phyloP scores from a whole-genome alignment of 805 yeast species.

The Zygosaccharomyces lentus region DNA sequence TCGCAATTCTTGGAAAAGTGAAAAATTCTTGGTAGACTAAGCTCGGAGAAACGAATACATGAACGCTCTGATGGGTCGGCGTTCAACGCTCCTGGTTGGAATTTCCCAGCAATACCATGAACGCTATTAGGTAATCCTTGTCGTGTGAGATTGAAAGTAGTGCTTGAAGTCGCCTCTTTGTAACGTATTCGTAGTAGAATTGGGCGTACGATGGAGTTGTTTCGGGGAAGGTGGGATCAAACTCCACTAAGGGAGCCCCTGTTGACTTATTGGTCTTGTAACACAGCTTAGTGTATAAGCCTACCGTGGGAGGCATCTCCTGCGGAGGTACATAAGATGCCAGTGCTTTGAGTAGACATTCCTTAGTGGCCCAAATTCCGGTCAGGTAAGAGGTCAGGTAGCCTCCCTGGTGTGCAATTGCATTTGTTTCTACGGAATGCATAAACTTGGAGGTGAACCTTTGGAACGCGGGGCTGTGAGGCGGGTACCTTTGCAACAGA shows the following conservation, averaged over 20 bases:
- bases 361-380: conserved; percentile 35
- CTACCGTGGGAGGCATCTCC: conserved; percentile 28
- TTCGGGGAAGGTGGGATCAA: conserved; percentile 11
- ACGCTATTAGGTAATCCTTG: conserved; percentile 26
- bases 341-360: conserved; percentile 27
- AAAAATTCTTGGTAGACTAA: neutral
- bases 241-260: conserved; percentile 20
- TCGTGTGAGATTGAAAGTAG: conserved; percentile 32
- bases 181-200: conserved; percentile 18
- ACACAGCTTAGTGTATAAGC: conserved; percentile 25
- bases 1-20: neutral
- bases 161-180: conserved; percentile 8
- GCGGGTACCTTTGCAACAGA: conserved; percentile 18
- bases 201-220: neutral
- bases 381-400: conserved; percentile 19
- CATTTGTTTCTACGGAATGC: conserved; percentile 19
- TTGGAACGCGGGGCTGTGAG: conserved; percentile 7
- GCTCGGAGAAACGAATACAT: neutral
- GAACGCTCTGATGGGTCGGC: no score
- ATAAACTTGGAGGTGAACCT: conserved; percentile 27
- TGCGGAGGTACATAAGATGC: conserved; percentile 12
- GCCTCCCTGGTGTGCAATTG: conserved; percentile 7
- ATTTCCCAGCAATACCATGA: conserved; percentile 5
- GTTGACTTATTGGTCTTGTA: conserved; percentile 18
- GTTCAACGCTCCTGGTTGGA: neutral